phyloP scores from a whole-genome alignment of 805 yeast genomes.

The Nakazawaea pomicola region DNA sequence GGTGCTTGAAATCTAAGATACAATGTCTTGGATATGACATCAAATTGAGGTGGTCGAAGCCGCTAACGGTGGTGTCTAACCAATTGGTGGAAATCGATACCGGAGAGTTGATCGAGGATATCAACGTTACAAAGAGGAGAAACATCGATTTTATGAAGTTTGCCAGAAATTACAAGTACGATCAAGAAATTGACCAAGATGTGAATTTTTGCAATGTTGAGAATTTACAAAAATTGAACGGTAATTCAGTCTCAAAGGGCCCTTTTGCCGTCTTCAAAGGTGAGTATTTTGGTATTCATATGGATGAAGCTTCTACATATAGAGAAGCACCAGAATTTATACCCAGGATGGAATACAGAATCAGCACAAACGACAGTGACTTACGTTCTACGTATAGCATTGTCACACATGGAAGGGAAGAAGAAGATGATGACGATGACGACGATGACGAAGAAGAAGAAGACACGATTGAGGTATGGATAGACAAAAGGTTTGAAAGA shows the following conservation, averaged over 20 bases:
- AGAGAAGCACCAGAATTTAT: no score
- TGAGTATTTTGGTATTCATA: conserved; percentile 7
- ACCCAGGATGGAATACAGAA: no score
- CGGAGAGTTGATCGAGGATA: conserved; percentile 14
- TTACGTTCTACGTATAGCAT: conserved; percentile 6
- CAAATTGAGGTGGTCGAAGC: conserved; percentile 41
- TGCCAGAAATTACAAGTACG: conserved; percentile 32
- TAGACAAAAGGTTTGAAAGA: conserved; percentile 25
- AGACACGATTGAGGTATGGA: conserved; percentile 23
- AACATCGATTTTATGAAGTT: conserved; percentile 39
- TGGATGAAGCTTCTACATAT: no score
- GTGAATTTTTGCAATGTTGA: conserved; percentile 26
- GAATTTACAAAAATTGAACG: neutral
- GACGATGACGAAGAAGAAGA: conserved; percentile 6
- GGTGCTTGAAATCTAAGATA: conserved; percentile 41
- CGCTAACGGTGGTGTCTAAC: conserved; percentile 26
- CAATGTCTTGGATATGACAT: conserved; percentile 47
- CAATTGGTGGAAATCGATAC: conserved; percentile 14
- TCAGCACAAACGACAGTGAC: conserved; percentile 1
- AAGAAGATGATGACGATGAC: no score
- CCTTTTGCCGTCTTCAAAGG: conserved; percentile 20
- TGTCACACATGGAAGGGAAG: neutral
- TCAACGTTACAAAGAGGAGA: conserved; percentile 26
- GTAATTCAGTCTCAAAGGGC: conserved; percentile 17
- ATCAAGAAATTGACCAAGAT: conserved; percentile 32